These are phyloP conservation scores for Amanita pallidorosea DNA, from an alignment of 768 basidiomycete genomes.

Conservation along the genomic window DNA sequence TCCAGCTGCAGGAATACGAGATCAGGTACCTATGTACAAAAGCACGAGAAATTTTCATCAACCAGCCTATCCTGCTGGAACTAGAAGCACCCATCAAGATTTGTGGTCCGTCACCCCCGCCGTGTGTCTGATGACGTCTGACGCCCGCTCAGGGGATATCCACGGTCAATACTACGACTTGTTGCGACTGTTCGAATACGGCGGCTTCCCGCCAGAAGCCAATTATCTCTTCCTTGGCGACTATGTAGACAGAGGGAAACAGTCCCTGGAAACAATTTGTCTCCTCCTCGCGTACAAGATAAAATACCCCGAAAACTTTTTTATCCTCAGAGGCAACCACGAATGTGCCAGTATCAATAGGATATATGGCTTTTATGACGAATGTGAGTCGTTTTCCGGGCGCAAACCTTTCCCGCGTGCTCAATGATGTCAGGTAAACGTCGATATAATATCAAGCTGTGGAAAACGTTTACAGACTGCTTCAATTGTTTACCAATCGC, in stretches of 20 bases:
- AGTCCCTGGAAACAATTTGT: conserved; percentile 99
- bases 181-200: conserved; percentile 95
- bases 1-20: conserved; percentile 97
- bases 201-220: conserved; percentile 98
- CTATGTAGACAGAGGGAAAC: conserved; percentile 99
- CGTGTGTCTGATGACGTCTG: conserved; percentile 1
- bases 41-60: conserved; percentile 98
- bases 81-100: conserved; percentile 99
- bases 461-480: conserved; percentile 99
- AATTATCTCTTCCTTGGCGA: conserved; percentile 99
- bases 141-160: conserved; percentile 68
- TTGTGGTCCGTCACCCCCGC: conserved; percentile 61
- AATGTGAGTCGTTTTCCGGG: conserved; percentile 56
- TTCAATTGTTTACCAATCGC: conserved; percentile 99
- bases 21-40: conserved; percentile 99
- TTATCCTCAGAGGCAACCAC: conserved; percentile 97
- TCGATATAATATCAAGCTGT: conserved; percentile 99
- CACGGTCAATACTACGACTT: conserved; percentile 99
- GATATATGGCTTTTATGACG: conserved; percentile 99
- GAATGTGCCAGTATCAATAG: conserved; percentile 99
- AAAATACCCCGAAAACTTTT: conserved; percentile 99
- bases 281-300: conserved; percentile 99
- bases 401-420: conserved; percentile 6
- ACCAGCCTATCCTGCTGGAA: conserved; percentile 95
- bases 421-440: conserved; percentile 70